Percentiles rank a stretch among this genome's conserved stretches.
Evolutionary conservation across 441 rosid species (phyloP).

Genomic region (Erodium chrysanthum): DNA sequence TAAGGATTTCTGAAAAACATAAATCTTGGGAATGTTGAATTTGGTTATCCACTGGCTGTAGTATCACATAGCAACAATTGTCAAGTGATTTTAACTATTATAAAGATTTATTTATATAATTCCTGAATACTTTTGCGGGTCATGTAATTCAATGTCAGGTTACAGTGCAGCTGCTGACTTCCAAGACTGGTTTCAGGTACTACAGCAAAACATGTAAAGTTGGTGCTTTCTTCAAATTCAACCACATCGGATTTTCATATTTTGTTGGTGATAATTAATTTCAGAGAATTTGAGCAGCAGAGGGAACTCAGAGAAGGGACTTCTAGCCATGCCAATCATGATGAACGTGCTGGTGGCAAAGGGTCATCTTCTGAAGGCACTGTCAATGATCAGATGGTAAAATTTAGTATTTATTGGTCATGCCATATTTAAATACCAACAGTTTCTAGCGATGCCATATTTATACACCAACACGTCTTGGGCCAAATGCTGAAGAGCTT

Average conservation of each 20-base stretch:
- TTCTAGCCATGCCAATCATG: conserved; percentile 53
- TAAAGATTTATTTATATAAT: conserved; percentile 12
- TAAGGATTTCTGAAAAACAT: conserved; percentile 27
- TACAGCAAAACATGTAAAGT: conserved; percentile 13
- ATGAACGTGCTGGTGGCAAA: conserved; percentile 48
- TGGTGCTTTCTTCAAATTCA: conserved; percentile 17
- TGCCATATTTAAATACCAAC: neutral
- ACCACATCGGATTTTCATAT: conserved; percentile 12
- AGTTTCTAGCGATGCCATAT: neutral
- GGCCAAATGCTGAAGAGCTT: neutral
- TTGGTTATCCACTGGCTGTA: conserved; percentile 7
- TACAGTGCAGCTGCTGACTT: conserved; percentile 89
- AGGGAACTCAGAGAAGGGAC: conserved; percentile 82
- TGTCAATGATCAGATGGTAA: conserved; percentile 42
- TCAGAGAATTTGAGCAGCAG: conserved; percentile 96
- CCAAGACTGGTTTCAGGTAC: conserved; percentile 94
- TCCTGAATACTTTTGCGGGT: conserved; percentile 14
- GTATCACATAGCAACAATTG: conserved; percentile 1
- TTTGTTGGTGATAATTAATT: conserved; percentile 18
- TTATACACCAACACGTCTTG: neutral
- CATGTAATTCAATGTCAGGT: conserved; percentile 42
- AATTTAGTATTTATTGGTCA: conserved; percentile 26
- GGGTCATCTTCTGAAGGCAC: conserved; percentile 49
- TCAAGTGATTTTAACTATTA: conserved; percentile 5
- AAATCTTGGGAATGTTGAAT: conserved; percentile 8